Evolutionary conservation across 1,139 yeast genomes (phyloP).

Genomic region (Geotrichum reessii): DNA sequence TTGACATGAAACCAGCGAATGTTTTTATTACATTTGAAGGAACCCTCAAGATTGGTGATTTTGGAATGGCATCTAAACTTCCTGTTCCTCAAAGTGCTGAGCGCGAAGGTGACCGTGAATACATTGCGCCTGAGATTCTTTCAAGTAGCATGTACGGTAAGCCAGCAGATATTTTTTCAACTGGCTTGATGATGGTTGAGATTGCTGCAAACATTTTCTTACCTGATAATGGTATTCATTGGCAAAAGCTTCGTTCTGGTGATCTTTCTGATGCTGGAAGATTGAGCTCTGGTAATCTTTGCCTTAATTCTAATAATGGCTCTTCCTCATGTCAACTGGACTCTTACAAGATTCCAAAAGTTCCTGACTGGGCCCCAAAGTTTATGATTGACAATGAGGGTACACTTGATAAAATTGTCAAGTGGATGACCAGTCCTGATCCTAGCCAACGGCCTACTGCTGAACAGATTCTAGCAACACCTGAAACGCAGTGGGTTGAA

Average conservation of each 20-base stretch:
- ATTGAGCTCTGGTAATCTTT: conserved; percentile 61
- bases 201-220: conserved; percentile 91
- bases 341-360: neutral
- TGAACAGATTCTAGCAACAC: conserved; percentile 54
- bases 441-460: conserved; percentile 84
- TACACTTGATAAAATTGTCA: conserved; percentile 72
- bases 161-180: conserved; percentile 89
- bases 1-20: conserved; percentile 93
- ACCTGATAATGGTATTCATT: conserved; percentile 94
- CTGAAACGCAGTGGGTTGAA: conserved; percentile 76
- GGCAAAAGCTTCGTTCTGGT: conserved; percentile 95
- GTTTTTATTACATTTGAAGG: conserved; percentile 94
- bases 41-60: conserved; percentile 76
- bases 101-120: conserved; percentile 94
- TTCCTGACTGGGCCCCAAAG: conserved; percentile 63
- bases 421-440: conserved; percentile 83
- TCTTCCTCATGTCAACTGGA: neutral
- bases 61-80: conserved; percentile 64
- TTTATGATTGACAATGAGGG: conserved; percentile 71
- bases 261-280: conserved; percentile 94
- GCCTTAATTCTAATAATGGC: conserved; percentile 14
- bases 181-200: conserved; percentile 88
- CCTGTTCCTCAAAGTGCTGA: conserved; percentile 52
- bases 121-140: conserved; percentile 94
- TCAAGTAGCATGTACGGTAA: conserved; percentile 77